Evolutionary conservation across 176 grass and related monocot genomes (phyloP).

Genomic region (Calamus simplicifolius): DNA sequence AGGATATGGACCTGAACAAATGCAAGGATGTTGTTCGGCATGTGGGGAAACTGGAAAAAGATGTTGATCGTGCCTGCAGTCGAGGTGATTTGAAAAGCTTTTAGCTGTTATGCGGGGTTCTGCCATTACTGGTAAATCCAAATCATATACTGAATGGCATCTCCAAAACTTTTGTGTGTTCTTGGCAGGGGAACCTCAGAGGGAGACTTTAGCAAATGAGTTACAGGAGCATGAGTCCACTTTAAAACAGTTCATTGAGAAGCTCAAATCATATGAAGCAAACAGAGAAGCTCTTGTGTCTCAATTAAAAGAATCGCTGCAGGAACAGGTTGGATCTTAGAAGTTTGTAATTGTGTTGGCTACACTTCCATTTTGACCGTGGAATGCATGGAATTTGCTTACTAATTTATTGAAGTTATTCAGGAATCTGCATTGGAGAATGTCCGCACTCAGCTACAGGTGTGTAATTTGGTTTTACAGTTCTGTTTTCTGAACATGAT

Average conservation of each 20-base stretch:
- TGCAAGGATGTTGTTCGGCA: slow-evolving; percentile 51
- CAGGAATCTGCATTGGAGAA: slow-evolving; percentile 93
- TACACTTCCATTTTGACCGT: slow-evolving; percentile 10
- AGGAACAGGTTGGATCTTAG: slow-evolving; percentile 65
- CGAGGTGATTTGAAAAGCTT: slow-evolving; percentile 43
- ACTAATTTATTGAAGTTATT: slow-evolving; percentile 20
- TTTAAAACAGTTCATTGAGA: slow-evolving; percentile 73
- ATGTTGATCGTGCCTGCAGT: slow-evolving; percentile 53
- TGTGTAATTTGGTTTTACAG: slow-evolving; percentile 6
- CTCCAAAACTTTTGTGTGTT: slow-evolving; percentile 31
- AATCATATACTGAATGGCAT: slow-evolving; percentile 9
- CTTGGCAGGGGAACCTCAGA: slow-evolving; percentile 59
- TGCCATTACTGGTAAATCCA: not conserved
- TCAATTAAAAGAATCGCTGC: slow-evolving; percentile 76
- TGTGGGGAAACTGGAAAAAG: slow-evolving; percentile 76
- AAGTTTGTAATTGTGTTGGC: not conserved
- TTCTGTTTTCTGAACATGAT: too few species aligned
- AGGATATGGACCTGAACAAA: slow-evolving; percentile 64
- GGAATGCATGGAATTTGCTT: slow-evolving; percentile 11
- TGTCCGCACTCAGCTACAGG: slow-evolving; percentile 73
- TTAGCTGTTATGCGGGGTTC: not conserved
- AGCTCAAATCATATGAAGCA: slow-evolving; percentile 64
- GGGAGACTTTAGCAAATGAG: slow-evolving; percentile 53
- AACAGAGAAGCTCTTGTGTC: slow-evolving; percentile 59
- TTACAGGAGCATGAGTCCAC: slow-evolving; percentile 57